A percentile compares a stretch with the other conserved stretches of the same genome.
These are phyloP conservation scores for Saccharum spontaneum DNA, from an alignment of 176 grass and related monocot species.

Conservation along the genomic window DNA sequence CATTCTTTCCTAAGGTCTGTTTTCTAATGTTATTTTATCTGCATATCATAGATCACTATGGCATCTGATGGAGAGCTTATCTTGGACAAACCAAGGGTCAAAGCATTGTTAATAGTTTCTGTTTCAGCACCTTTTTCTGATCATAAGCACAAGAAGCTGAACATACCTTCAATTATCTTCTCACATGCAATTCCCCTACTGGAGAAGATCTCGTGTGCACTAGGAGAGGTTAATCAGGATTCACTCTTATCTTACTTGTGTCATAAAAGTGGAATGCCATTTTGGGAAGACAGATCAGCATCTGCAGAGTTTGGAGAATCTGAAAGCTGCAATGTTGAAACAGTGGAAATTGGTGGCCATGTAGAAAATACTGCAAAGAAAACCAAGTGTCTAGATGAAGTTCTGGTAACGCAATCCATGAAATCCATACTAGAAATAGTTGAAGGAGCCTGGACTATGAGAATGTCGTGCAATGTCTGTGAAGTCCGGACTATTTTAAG, in stretches of 20 bases:
- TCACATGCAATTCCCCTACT: conserved; percentile 68
- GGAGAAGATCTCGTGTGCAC: conserved; percentile 60
- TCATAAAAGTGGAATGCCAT: conserved; percentile 45
- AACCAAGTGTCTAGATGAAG: conserved; percentile 38
- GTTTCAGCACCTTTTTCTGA: conserved; percentile 61
- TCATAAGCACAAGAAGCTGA: conserved; percentile 41
- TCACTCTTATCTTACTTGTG: conserved; percentile 62
- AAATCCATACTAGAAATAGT: conserved; percentile 61
- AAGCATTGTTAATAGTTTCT: conserved; percentile 68
- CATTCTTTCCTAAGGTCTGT: background rate
- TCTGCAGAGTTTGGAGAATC: conserved; percentile 31
- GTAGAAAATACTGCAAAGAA: conserved; percentile 25
- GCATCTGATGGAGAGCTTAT: conserved; percentile 60
- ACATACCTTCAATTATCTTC: conserved; percentile 70
- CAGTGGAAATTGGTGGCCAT: background rate
- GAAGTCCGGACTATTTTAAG: conserved; percentile 56
- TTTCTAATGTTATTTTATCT: conserved; percentile 33
- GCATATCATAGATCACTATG: conserved; percentile 53
- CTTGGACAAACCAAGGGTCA: conserved; percentile 65
- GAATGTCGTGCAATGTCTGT: conserved; percentile 40
- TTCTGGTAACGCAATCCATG: conserved; percentile 37
- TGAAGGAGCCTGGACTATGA: conserved; percentile 58
- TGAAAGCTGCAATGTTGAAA: conserved; percentile 35
- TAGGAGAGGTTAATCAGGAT: conserved; percentile 53
- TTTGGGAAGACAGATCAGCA: conserved; percentile 35